Base-by-base conservation (phyloP, 176 grass and related monocot genomes). In the Triticum dicoccoides region DNA sequence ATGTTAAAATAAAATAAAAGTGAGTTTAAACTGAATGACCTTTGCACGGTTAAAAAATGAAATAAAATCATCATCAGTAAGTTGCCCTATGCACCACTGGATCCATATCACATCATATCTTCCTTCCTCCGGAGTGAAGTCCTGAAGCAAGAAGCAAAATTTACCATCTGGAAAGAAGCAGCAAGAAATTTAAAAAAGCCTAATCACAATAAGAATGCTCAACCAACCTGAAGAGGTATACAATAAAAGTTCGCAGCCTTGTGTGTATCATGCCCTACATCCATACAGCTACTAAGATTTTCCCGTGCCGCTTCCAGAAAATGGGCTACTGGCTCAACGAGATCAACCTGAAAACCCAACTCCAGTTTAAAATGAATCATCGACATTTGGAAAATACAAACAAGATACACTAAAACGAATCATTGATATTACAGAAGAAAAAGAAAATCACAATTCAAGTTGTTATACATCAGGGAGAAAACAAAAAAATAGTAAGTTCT, bases 71-170 rank as follows among this genome's bases (percentile, higher is more conserved):
- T 96, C 93, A 87, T 99, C 97, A 61, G 94, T 77, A 84, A 99
- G 97, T 86, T 99, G 97, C 9, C 97, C 97, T 77, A 99, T 96
- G 87, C 97, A 99, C 97, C 97, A 99, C 67, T 99, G 97, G 69
- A 99, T 80, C 97, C 97, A 99, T 91, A 99, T 96, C 39, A 99
- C 94, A 94, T 99, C 97, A 84, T 99, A 99, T 82, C 94, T 91
- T 80, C 87, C 94, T 82, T 71, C 90, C 90, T 99, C 92, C 15
- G 97, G 92, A 82, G 80, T 94, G 77, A 96, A 99, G 38, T 99
- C 92, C 97, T 99, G 61, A 82, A 71, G 38, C 11, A 73, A 78
- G 70, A 81, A 42, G 44, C 68, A 15, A 45, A 42, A 21, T 77
- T 86, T 20, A 80, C 59, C 61, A 84, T 78, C 14, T 12, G 23